phyloP scores from a whole-genome alignment of 257 asterid genomes.

The Lavandula angustifolia region DNA sequence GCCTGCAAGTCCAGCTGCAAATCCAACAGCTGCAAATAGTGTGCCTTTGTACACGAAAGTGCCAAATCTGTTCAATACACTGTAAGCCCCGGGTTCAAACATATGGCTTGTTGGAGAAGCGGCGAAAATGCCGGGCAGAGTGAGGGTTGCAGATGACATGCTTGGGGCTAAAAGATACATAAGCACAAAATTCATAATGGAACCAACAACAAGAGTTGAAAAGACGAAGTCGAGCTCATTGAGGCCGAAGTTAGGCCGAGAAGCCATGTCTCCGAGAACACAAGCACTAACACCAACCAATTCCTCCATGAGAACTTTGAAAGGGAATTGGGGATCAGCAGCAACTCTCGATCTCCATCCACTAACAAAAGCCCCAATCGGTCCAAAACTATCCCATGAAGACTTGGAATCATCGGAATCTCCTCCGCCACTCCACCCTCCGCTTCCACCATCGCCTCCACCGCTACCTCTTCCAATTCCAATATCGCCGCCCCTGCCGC shows the following conservation, averaged over 20 bases:
- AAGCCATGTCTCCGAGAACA: conserved; percentile 89
- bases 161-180: conserved; percentile 92
- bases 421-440: conserved; percentile 47
- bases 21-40: conserved; percentile 75
- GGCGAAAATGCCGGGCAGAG: conserved; percentile 70
- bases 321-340: conserved; percentile 90
- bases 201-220: conserved; percentile 83
- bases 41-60: conserved; percentile 81
- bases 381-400: conserved; percentile 58
- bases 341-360: conserved; percentile 95
- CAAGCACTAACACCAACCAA: conserved; percentile 84
- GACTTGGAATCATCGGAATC: conserved; percentile 49
- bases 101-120: conserved; percentile 78
- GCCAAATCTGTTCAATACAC: conserved; percentile 56
- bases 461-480: conserved; percentile 40
- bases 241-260: conserved; percentile 90
- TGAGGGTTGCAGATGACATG: conserved; percentile 43
- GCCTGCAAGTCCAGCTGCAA: conserved; percentile 83
- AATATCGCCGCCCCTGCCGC: conserved; percentile 41
- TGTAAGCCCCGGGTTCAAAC: conserved; percentile 80
- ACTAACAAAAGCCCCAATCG: conserved; percentile 64
- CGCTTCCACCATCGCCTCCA: conserved; percentile 42
- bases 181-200: conserved; percentile 73
- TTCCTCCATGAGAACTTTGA: conserved; percentile 93
- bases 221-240: conserved; percentile 92